Evolutionary conservation across 371 early-diverging fungal genomes (phyloP), one percentile per base, ranked within the genome.

Genomic region (Syncephalastrum racemosum): DNA sequence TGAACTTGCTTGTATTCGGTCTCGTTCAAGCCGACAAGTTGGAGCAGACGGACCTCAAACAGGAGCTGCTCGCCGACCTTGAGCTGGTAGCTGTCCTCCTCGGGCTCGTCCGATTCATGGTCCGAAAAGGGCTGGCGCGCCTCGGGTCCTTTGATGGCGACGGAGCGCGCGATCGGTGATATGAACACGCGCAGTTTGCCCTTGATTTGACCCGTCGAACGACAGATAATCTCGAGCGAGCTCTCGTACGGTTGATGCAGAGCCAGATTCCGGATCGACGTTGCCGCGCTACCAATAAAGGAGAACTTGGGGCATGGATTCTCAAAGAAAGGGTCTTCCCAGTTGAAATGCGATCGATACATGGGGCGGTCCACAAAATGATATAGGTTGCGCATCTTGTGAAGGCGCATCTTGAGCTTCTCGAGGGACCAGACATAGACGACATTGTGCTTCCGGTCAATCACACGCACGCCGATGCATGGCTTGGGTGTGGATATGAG

Each of bases 351-450:
- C 15, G 83, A 78, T 18, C 86, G 71, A 56, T 87, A 87, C 25
- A 82, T 71, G 18, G 92, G 89, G 20, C 78, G 75, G 52, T 91
- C 92, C 19, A 80, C 75, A 56, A 81, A 85, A 22, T 89, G 80
- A 61, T 87, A 87, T 53, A 91, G 63, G 19, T 84, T 85, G 2
- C 88, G 84, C 95, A 95, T 93, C 27, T 81, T 77, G 20, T 85
- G 80, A 15, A 95, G 63, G 7, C 86, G 80, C 19, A 58, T 58
- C 44, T 79, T 83, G 27, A 95, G 79, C 36, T 81, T 80, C 10
- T 78, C 83, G 4, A 92, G 64, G 0, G 91, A 83, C 93, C 93
- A 93, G 3, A 84, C 55, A 61, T 92, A 91, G 40, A 88, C 68
- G n/a, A 80, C 70, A 12, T 83, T 75, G 60, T 92, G 81, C 18